Evolutionary conservation across 2,329 filamentous ascomycete genomes (phyloP).

Genomic region (Coniella lustricola): DNA sequence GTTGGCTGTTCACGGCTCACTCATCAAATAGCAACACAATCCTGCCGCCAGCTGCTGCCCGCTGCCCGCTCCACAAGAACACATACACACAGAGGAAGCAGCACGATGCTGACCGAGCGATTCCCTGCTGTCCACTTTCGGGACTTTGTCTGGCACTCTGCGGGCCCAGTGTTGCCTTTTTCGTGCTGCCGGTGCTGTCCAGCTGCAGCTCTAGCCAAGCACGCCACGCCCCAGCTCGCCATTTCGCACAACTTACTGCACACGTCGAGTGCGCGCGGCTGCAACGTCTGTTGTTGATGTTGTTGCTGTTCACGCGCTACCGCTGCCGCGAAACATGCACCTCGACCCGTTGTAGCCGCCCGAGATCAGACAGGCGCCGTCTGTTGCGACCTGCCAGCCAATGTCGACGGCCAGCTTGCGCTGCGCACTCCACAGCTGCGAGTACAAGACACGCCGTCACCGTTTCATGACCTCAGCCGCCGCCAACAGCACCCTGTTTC

Average conservation of each 20-base stretch:
- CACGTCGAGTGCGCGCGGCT: no score
- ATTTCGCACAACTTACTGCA: neutral
- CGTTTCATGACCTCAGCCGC: slow-evolving; percentile 42
- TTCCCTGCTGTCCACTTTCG: neutral
- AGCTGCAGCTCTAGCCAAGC: no score
- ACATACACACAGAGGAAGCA: no score
- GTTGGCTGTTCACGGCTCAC: slow-evolving; percentile 1
- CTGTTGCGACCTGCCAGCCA: slow-evolving; percentile 36
- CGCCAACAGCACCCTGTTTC: slow-evolving; percentile 1
- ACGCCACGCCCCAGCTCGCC: neutral
- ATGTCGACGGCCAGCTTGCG: slow-evolving; percentile 36
- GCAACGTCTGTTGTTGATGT: neutral
- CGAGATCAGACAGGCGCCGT: slow-evolving; percentile 42
- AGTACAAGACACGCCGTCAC: slow-evolving; percentile 40
- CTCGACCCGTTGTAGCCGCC: slow-evolving; percentile 35
- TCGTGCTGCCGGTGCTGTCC: no score
- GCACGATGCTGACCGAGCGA: neutral
- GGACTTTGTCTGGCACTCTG: neutral
- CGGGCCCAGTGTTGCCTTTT: no score
- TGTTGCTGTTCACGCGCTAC: neutral
- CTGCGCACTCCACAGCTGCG: slow-evolving; percentile 30
- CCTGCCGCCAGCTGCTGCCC: slow-evolving; percentile 1
- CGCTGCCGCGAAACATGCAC: slow-evolving; percentile 1
- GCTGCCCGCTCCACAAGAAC: neutral
- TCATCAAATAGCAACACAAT: neutral